Evolutionary conservation across 306 rosid species (phyloP), one percentile per base, ranked within the genome.

Genomic region (Vigna hirtella): DNA sequence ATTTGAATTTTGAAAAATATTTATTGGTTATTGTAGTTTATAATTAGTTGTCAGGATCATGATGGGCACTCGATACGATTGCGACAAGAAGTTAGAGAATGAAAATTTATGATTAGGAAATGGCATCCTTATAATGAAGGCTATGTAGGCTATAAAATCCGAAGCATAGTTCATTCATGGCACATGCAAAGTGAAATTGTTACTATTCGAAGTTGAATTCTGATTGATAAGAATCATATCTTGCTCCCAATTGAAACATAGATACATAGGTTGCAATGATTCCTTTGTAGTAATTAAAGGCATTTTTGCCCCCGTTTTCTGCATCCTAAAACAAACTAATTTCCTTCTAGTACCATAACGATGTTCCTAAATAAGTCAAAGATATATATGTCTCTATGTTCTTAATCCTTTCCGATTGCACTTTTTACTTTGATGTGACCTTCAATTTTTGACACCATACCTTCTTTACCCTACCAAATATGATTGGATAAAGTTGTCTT

Each of bases 301-400:
- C 58, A 68, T 61, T 71, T 81, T 86, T 72, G 77, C 83, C 65
- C 63, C 80, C 65, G 51, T 74, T 79, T 32, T 70, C 58, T 88
- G 93, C 89, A 84, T 84, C 88, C 91, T 83, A 80, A 84, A 84
- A 79, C 75, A 77, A 81, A 30, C 90, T 87, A 55, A 85, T 42
- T 51, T 86, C 85, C 89, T 18, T 18, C 14, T 43, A 43, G 45
- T 40, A 40, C 45, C 45, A 40, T 40, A 40, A 40, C 45, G 45
- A 40, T 40, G 45, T 40, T 40, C 45, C 3, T 40, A 40, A 8
- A 40, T 40, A 40, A 40, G 45, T 40, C 45, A 40, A 40, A 40
- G 10, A 40, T 40, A 40, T 40, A 0, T 30, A 30, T 30, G 34
- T 30, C 34, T 40, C 9, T 7, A 40, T 40, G 11, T 40, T 40